phyloP scores from a whole-genome alignment of 495 filamentous ascomycete genomes.

The Elaphomyces granulatus region DNA sequence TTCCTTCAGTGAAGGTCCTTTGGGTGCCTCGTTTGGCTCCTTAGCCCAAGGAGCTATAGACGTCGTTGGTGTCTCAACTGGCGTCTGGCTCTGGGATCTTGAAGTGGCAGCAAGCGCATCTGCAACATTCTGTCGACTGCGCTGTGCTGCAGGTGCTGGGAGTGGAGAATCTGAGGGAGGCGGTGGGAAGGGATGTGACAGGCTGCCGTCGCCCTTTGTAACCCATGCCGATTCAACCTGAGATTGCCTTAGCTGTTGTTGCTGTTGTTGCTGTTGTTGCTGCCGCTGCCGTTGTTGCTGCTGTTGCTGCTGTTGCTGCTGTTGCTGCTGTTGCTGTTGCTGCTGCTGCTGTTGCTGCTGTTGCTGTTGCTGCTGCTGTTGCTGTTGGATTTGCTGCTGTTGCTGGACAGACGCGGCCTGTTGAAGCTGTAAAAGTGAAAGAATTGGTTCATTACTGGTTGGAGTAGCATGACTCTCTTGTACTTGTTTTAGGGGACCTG shows the following conservation, averaged over 20 bases:
- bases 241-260: conserved; percentile 22
- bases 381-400: conserved; percentile 19
- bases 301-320: too few relatives aligned
- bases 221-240: conserved; percentile 45
- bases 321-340: conserved; percentile 8
- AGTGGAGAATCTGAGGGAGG: conserved; percentile 61
- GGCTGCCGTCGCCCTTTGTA: conserved; percentile 39
- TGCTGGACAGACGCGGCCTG: conserved; percentile 55
- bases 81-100: conserved; percentile 64
- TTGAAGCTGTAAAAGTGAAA: conserved; percentile 76
- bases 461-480: conserved; percentile 11
- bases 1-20: conserved; percentile 86
- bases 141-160: conserved; percentile 74
- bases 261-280: conserved; percentile 9
- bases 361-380: conserved; percentile 10
- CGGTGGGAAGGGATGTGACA: conserved; percentile 69
- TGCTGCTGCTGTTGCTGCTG: too few relatives aligned
- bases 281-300: too few relatives aligned
- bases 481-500: conserved; percentile 2
- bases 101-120: conserved; percentile 60
- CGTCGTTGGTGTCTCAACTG: conserved; percentile 41
- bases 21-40: conserved; percentile 60
- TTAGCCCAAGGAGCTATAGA: conserved; percentile 92
- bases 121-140: conserved; percentile 67
- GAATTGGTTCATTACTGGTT: conserved; percentile 19